Base-by-base conservation (phyloP, 257 asterid genomes). In the Asclepias syriaca region DNA sequence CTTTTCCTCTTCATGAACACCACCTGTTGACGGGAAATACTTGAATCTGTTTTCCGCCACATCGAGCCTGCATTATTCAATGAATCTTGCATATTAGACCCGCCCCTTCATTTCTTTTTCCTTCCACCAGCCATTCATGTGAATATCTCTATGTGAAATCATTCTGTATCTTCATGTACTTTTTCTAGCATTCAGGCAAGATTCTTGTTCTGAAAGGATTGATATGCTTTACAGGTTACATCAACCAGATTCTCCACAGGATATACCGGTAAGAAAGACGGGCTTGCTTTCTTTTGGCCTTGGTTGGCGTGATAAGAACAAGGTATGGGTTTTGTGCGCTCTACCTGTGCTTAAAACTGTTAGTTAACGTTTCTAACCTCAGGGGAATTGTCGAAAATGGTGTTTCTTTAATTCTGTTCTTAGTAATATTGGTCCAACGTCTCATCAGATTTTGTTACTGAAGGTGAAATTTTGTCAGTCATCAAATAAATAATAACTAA, bases 281-380 rank as follows among this genome's bases (percentile, higher is more conserved):
- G 87, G 96, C 50, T 67, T 92, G 40, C 94, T 92, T 73, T 81
- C 96, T 0, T 92, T 92, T 46, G 86, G 93, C 67, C 85, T 92
- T 7, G 94, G 94, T 66, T 90, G 98, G 98, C 85, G 96, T 69
- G 97, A 92, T 43, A 78, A 84, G 72, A 86, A 81, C 87, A 90
- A 88, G 94, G 96, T 81, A 85, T 58, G 80, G 14, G n/a, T 73
- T 43, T 55, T 15, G 6, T 32, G 22, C 46, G 21, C 45, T 10
- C 19, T 5, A 15, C 18, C 61, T 29, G 9, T 45, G 29, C 34
- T 55, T 13, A 27, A 27, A 21, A 49, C 27, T 39, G 37, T 45
- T 69, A 40, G 13, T 22, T 11, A 22, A 11, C 54, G 48, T 40
- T 40, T 34, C 24, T 70, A 24, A 56, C 65, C 29, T 32, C 22